Evolutionary conservation across 148 eudicot genomes (phyloP), one percentile per base, ranked within the genome.

Genomic region (Vaccinium corymbosum): DNA sequence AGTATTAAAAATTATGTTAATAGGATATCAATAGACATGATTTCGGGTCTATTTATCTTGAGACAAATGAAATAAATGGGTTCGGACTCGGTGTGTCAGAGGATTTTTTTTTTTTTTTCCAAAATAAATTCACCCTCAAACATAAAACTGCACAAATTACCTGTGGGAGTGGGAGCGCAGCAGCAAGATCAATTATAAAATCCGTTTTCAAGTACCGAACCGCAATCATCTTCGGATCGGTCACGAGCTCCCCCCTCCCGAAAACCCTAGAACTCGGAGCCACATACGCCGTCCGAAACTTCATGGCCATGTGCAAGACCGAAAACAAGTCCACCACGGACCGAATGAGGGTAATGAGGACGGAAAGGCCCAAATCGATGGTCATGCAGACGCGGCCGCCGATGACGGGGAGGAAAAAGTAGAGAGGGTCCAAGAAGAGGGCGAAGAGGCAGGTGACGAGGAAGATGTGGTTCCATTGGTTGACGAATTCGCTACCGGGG

Each of bases 381-480:
- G 29, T 81, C 84, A 95, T 89, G 78, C 96, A 94, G 20, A 85
- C 91, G 5, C 71, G 77, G 3, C 88, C 91, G 1, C 90, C 87
- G 8, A 86, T 80, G 7, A 27, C 50, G 4, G 97, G 95, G 17
- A 94, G 88, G 76, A 84, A 91, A 83, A 95, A 93, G 86, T 93
- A 95, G 38, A 94, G 82, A 0, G 98, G 98, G 74, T 95, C 98
- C 8, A 95, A 80, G 87, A 94, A 95, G 16, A 95, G 95, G 8
- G 95, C 93, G 20, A 88, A 12, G 15, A 95, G 79, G 76, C 92
- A 91, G 51, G 92, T 84, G n/a, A 92, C 81, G 20, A 95, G 77
- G 87, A 95, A 95, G 51, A 95, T 78, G 80, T 90, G 89, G 86
- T 95, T 94, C 98, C 98, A 95, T 84, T 83, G 78, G 62, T 85